Evolutionary conservation across 169 alveolate species (phyloP), one percentile per base, ranked within the genome.

Genomic region (Plasmodium sp.): DNA sequence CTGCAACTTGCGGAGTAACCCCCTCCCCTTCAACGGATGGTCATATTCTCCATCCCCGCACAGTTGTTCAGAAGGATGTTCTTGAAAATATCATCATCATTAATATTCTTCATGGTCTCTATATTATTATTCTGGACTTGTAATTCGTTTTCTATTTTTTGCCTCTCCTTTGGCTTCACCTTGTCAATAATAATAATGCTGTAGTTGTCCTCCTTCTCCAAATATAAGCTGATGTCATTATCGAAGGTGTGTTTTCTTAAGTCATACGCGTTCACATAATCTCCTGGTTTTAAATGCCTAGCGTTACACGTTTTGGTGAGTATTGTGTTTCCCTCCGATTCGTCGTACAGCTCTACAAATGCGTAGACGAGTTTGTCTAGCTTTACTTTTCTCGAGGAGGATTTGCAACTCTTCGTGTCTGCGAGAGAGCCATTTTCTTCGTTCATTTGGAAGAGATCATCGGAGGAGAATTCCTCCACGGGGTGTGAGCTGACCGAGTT

Each of bases 221-320:
- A 41, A 62, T 51, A 43, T 81, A 81, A 71, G 54, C 45, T 79
- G 31, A 81, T 90, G 27, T 90, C 94, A 39, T 67, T 71, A 54
- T 90, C 91, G 27, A 90, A 79, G 10, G 94, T 36, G 41, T 90
- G 94, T 41, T 79, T 90, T 81, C 94, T 90, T 80, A 90, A 67
- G 51, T 90, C 94, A 74, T 90, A 90, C 12, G 91, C 94, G 34
- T 90, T 90, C 6, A 90, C 94, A 36, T 90, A 90, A 90, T 90
- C 94, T 81, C 94, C 94, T 80, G 94, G 94, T 62, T 12, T 62
- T 14, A 90, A 71, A 81, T 90, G 92, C 34, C 72, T 81, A 31
- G 94, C 94, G 72, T 90, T 90, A 67, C 91, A 90, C n/a, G 94
- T 62, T 71, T 81, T 90, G 48, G 94, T 90, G 43, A 90, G 62